phyloP scores from a whole-genome alignment of 495 filamentous ascomycete genomes.

The Pyronema omphalodes region DNA sequence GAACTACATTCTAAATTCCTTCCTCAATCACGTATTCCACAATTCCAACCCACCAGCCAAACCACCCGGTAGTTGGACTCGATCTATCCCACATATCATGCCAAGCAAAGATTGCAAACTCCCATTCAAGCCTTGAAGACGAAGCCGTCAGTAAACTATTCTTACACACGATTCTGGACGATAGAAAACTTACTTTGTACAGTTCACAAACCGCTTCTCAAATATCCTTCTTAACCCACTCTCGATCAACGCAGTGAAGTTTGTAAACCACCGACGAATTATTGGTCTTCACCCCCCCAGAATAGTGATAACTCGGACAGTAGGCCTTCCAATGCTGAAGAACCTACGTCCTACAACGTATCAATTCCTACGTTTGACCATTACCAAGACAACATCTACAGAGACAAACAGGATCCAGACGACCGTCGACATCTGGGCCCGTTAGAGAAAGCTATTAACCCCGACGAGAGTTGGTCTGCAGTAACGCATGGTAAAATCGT shows the following conservation, averaged over 20 bases:
- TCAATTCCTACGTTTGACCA: background rate
- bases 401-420: background rate
- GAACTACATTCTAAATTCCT: too few relatives aligned
- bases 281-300: background rate
- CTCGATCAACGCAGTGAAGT: background rate
- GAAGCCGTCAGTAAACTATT: too few relatives aligned
- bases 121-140: too few relatives aligned
- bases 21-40: too few relatives aligned
- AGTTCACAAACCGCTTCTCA: background rate
- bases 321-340: background rate
- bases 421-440: background rate
- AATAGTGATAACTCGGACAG: background rate
- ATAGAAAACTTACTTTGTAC: too few relatives aligned
- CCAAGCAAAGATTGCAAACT: too few relatives aligned
- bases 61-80: too few relatives aligned
- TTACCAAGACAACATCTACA: background rate
- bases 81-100: too few relatives aligned
- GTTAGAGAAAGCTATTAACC: background rate
- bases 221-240: background rate
- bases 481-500: background rate
- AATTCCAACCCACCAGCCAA: too few relatives aligned
- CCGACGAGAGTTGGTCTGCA: background rate
- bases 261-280: background rate
- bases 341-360: background rate
- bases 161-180: too few relatives aligned